Conservation (phyloP, 1,139 yeast species). For the Magnusiomyces paraingens region DNA sequence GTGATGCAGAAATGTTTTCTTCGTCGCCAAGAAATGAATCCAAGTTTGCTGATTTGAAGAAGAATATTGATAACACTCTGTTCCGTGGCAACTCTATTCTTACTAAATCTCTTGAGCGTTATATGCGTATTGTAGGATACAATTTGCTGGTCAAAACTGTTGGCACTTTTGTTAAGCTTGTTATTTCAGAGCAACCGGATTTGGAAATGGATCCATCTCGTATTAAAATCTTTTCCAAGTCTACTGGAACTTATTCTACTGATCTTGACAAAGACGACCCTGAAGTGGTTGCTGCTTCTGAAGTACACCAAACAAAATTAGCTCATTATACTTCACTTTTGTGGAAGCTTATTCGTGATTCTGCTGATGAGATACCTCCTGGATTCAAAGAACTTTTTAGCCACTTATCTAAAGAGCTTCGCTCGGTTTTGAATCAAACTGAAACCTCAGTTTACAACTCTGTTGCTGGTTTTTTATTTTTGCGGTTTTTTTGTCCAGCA, state of each 20-base stretch:
- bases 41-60: slow-evolving; percentile 8
- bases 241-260: slow-evolving; percentile 19
- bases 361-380: slow-evolving; percentile 72
- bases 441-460: slow-evolving; percentile 38
- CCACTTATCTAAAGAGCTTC: slow-evolving; percentile 24
- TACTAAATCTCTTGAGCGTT: slow-evolving; percentile 73
- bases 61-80: slow-evolving; percentile 50
- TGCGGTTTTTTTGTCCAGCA: slow-evolving; percentile 88
- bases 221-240: slow-evolving; percentile 22
- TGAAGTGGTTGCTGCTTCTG: slow-evolving; percentile 2
- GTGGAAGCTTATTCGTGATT: slow-evolving; percentile 64
- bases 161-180: slow-evolving; percentile 56
- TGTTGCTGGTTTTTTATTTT: slow-evolving; percentile 73
- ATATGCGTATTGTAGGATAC: slow-evolving; percentile 69
- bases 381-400: slow-evolving; percentile 47
- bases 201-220: slow-evolving; percentile 72
- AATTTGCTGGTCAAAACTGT: slow-evolving; percentile 70
- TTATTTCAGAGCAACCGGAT: slow-evolving; percentile 45
- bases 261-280: too few species aligned
- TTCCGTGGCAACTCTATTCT: slow-evolving; percentile 82
- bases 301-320: slow-evolving; percentile 48
- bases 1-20: slow-evolving; percentile 4
- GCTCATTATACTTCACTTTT: slow-evolving; percentile 51
- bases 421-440: slow-evolving; percentile 3
- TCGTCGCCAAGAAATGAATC: neutral